These are phyloP conservation scores for Dalbergia cochinchinensis DNA, from an alignment of 306 rosid genomes.

Conservation along the genomic window DNA sequence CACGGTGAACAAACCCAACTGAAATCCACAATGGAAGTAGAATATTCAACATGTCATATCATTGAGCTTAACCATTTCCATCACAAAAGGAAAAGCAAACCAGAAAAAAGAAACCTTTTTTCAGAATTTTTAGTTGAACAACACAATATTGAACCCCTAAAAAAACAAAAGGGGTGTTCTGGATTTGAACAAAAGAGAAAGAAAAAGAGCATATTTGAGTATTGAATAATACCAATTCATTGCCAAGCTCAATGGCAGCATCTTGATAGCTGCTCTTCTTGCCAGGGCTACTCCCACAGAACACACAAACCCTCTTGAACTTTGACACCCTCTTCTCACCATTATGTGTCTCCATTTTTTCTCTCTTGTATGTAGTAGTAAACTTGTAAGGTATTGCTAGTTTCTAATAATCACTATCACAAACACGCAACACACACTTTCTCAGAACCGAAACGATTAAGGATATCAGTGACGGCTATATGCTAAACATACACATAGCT, in stretches of 20 bases:
- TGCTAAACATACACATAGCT: no score
- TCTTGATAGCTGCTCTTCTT: conserved; percentile 91
- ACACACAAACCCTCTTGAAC: conserved; percentile 95
- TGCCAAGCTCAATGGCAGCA: conserved; percentile 97
- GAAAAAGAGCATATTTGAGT: not conserved
- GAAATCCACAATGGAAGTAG: conserved; percentile 28
- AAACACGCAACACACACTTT: not conserved
- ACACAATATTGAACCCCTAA: not conserved
- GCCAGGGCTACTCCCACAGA: conserved; percentile 99
- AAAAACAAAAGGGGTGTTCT: conserved; percentile 12
- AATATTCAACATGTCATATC: conserved; percentile 1
- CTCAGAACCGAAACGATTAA: no score
- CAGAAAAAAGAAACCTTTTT: not conserved
- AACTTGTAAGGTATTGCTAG: not conserved
- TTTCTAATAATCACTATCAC: not conserved
- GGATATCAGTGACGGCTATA: no score
- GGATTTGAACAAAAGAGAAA: not conserved
- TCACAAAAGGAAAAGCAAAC: not conserved
- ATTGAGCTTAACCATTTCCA: conserved; percentile 19
- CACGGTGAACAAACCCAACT: conserved; percentile 50
- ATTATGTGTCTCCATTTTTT: conserved; percentile 64
- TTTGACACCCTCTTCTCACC: conserved; percentile 75
- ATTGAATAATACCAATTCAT: conserved; percentile 77
- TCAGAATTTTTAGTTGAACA: conserved; percentile 7
- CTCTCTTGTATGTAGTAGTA: not conserved